These are phyloP conservation scores for Phaeosphaeriaceae sp. DNA, from an alignment of 2,329 filamentous ascomycete genomes.

Conservation along the genomic window DNA sequence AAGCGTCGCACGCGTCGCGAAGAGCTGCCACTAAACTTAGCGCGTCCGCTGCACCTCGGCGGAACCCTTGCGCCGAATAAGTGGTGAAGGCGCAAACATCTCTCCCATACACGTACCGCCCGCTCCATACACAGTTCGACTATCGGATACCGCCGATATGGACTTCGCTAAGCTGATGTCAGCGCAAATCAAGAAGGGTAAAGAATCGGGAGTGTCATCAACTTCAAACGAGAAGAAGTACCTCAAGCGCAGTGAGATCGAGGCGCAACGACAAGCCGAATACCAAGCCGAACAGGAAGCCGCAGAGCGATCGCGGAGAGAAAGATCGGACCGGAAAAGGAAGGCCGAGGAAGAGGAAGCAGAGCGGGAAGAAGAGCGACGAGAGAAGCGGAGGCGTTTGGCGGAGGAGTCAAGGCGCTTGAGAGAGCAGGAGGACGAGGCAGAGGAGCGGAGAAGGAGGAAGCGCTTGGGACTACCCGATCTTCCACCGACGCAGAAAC, in stretches of 20 bases:
- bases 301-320: slow-evolving; percentile 73
- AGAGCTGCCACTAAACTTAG: slow-evolving; percentile 31
- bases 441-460: slow-evolving; percentile 74
- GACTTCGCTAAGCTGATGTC: slow-evolving; percentile 95
- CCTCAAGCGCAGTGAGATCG: slow-evolving; percentile 82
- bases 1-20: slow-evolving; percentile 21
- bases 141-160: slow-evolving; percentile 62
- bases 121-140: background rate
- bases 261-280: slow-evolving; percentile 78
- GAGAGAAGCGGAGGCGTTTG: slow-evolving; percentile 81
- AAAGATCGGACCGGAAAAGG: slow-evolving; percentile 77
- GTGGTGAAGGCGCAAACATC: no score
- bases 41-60: slow-evolving; percentile 14
- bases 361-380: slow-evolving; percentile 70
- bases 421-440: slow-evolving; percentile 75
- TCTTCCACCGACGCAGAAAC: slow-evolving; percentile 60
- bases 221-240: slow-evolving; percentile 67
- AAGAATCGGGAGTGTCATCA: slow-evolving; percentile 55
- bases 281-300: slow-evolving; percentile 84
- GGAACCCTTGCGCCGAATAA: slow-evolving; percentile 13
- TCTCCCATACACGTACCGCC: background rate
- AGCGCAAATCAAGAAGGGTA: slow-evolving; percentile 86
- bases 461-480: slow-evolving; percentile 84
- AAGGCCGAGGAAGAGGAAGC: slow-evolving; percentile 88
- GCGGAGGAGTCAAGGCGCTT: slow-evolving; percentile 78